Evolutionary conservation across 306 rosid species (phyloP).

Genomic region (Rubus idaeus): DNA sequence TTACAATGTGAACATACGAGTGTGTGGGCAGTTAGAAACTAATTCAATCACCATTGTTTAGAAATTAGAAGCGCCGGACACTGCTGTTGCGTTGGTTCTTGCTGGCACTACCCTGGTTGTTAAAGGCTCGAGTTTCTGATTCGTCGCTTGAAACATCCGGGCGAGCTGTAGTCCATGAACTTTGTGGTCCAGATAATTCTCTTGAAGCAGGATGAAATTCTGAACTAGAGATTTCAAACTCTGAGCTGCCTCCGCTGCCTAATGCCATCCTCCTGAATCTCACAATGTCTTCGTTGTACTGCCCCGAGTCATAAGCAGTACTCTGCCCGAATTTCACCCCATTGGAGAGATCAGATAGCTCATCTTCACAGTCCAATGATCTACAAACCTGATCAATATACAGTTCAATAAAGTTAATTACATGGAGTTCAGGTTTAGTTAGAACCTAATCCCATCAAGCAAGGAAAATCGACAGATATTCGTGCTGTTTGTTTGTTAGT

Average conservation of each 20-base stretch:
- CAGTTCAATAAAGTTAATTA: background rate
- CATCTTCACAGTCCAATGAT: conserved; percentile 68
- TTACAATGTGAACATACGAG: background rate
- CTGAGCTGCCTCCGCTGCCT: conserved; percentile 46
- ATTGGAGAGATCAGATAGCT: conserved; percentile 66
- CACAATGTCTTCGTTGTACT: conserved; percentile 58
- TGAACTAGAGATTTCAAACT: conserved; percentile 40
- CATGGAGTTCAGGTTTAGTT: background rate
- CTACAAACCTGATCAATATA: conserved; percentile 60
- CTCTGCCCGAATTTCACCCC: conserved; percentile 92
- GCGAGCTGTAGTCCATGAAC: conserved; percentile 14
- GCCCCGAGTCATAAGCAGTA: conserved; percentile 63
- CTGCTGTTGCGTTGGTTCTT: conserved; percentile 15
- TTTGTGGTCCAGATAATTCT: conserved; percentile 42
- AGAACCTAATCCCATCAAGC: background rate
- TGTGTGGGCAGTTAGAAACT: conserved; percentile 4
- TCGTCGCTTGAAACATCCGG: conserved; percentile 40
- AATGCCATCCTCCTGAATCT: conserved; percentile 63
- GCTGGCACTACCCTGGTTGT: conserved; percentile 7
- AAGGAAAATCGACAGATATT: background rate
- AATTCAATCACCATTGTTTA: background rate
- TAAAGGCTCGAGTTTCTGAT: conserved; percentile 48
- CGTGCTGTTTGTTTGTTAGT: background rate
- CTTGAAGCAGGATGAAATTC: conserved; percentile 33
- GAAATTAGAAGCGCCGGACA: conserved; percentile 29